Base-by-base conservation (phyloP, 495 filamentous ascomycete species). In the Wilcoxina mikolae region DNA sequence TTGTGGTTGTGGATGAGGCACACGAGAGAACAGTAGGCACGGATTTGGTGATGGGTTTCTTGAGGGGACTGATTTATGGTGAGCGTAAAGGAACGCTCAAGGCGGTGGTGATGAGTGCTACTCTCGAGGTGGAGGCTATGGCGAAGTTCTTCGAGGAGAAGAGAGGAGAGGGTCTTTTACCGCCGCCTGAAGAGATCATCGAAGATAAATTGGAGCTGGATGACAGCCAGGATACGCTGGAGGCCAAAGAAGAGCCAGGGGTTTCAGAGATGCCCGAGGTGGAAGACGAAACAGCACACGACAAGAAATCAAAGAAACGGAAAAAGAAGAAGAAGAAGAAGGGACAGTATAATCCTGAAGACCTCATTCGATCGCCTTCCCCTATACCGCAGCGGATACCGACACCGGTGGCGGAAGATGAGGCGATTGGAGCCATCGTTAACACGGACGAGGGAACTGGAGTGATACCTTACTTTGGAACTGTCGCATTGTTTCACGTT, bases 21-120 rank as follows among this genome's bases (percentile, higher is more conserved):
- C 93, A 99, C 70, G 93, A 99, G 69, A 76, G 93, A 53, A 93
- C 90, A 53, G 78, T 94, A n/a, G 94, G 95, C 62, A 90, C 95
- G 15, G 93, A 99, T 72, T 68, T 96, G 46, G 71, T 93, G 0
- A 72, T 86, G 47, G 93, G 93, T 0, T 96, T 99, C 59, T 68
- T 96, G 57, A 85, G 81, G 63, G 69, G 68, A 12, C 38, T 66
- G 26, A 60, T 66, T 9, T 62, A 61, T 56, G 60, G 63, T 2
- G 35, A 49, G 22, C 51, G 64, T 29, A 50, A 54, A 22, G 46
- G 51, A 17, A 28, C 17, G 2, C 70, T 96, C 54, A 96, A 95
- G 65, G 81, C 95, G 9, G 77, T 93, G 15, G 78, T 95, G 59
- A 99, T 99, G 93, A 94, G 87, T 71, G 93, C 93, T 47, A 99